phyloP scores from a whole-genome alignment of 1,284 basidiomycete genomes.

The Laetiporus sulphureus region DNA sequence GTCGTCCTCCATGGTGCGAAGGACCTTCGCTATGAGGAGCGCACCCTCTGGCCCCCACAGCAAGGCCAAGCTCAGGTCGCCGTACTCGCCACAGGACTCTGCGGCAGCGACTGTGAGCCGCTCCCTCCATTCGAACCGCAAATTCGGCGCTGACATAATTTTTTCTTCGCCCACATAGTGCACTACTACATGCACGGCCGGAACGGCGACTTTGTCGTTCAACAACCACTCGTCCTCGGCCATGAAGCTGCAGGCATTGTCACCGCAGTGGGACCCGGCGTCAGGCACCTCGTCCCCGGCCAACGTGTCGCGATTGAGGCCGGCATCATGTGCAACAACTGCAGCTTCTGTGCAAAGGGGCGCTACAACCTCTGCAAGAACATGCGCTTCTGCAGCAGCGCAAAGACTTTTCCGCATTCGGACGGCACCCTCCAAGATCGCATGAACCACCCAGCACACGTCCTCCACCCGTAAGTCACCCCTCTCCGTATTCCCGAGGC shows the following conservation, averaged over 20 bases:
- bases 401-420: slow-evolving; percentile 89
- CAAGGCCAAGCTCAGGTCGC: slow-evolving; percentile 67
- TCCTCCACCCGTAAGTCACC: slow-evolving; percentile 76
- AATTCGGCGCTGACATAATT: slow-evolving; percentile 10
- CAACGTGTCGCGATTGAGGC: slow-evolving; percentile 94
- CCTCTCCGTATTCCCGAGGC: slow-evolving; percentile 4
- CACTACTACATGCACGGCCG: slow-evolving; percentile 87
- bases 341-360: slow-evolving; percentile 62
- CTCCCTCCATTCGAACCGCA: slow-evolving; percentile 11
- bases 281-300: slow-evolving; percentile 64
- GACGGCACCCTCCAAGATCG: slow-evolving; percentile 86
- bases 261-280: slow-evolving; percentile 64
- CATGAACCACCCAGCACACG: slow-evolving; percentile 84
- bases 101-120: slow-evolving; percentile 80
- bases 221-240: slow-evolving; percentile 80
- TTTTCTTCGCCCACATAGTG: slow-evolving; percentile 38
- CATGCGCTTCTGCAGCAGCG: slow-evolving; percentile 85
- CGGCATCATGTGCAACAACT: slow-evolving; percentile 80
- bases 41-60: slow-evolving; percentile 60
- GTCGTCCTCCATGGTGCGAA: slow-evolving; percentile 67
- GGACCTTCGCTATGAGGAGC: slow-evolving; percentile 68
- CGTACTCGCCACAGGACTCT: slow-evolving; percentile 82
- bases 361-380: slow-evolving; percentile 91
- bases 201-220: slow-evolving; percentile 88
- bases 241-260: slow-evolving; percentile 88